Evolutionary conservation across 768 basidiomycete genomes (phyloP), one percentile per base, ranked within the genome.

Genomic region (Leucosporidium scottii): DNA sequence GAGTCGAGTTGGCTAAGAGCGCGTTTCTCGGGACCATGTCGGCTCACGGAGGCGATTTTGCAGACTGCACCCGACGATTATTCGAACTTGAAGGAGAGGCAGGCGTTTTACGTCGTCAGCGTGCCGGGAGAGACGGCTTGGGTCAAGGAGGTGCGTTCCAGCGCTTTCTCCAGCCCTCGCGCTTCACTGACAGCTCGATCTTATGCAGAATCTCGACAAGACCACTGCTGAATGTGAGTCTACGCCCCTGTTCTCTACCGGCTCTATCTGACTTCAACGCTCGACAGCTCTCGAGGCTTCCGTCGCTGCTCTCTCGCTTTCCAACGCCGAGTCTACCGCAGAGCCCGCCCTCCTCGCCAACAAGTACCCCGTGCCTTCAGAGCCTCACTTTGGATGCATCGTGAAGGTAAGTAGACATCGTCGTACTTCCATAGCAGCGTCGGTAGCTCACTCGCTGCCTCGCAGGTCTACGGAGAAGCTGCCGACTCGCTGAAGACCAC

Each of bases 101-200:
- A 72, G 44, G 64, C 74, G 17, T 64, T 74, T 34, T 76, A 72
- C 50, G 67, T 75, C 20, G 72, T 75, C 17, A 67, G 61, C n/a
- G 72, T 75, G 17, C 75, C 75, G 4, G 77, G 75, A 10, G 74
- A 75, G 64, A 67, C 72, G 28, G 64, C 25, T 1, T 77, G 76
- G 75, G 67, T 66, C 21, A 67, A 69, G 31, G 48, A 70, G 70
- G 75, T 36, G n/a, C 48, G 60, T 34, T n/a, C 3, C 8, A 1
- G 10, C 12, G 20, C 20, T 18, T 5, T 13, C 44, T 5, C 25
- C 39, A 23, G 59, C 6, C 7, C 27, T 13, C 44, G 12, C 20
- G 23, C 57, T 44, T 9, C 15, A 17, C 39, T 60, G 1, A 53
- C 39, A 53, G 21, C 13, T 12, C 5, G 6, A 9, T 6, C 1